Percentiles rank a stretch among this genome's conserved stretches.
Conservation (phyloP, 2,329 filamentous ascomycete genomes). For the Berkeleyomyces basicola region DNA sequence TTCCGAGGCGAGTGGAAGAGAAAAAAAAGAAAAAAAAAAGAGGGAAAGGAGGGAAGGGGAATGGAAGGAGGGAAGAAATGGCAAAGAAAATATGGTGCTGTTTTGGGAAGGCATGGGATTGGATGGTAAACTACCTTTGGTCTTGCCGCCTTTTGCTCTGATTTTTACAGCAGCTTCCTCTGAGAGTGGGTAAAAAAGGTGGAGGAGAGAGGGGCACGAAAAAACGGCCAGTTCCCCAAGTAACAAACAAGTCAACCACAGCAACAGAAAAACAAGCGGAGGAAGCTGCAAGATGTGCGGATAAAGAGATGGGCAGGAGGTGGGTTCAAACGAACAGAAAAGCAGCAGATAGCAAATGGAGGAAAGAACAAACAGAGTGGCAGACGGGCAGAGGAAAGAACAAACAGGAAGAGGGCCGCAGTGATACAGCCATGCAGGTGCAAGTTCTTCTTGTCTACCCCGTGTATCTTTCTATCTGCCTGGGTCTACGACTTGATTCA, state of each 20-base stretch:
- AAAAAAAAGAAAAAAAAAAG: not conserved
- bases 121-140: not conserved
- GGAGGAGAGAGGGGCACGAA: not conserved
- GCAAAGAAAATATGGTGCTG: conserved; percentile 12
- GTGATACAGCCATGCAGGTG: too few species aligned
- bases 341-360: not conserved
- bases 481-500: too few species aligned
- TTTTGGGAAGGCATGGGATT: conserved; percentile 6
- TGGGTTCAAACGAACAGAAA: not conserved
- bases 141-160: not conserved
- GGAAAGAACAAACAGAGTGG: not conserved
- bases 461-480: too few species aligned
- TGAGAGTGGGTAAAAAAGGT: not conserved
- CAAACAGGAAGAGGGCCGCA: too few species aligned
- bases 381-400: not conserved
- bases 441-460: too few species aligned
- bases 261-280: not conserved
- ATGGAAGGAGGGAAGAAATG: conserved; percentile 2
- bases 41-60: not conserved
- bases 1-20: conserved; percentile 14
- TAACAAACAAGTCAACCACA: conserved; percentile 7
- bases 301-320: not conserved
- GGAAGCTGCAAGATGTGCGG: conserved; percentile 2
- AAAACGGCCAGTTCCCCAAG: conserved; percentile 10
- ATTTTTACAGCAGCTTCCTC: not conserved